These are phyloP conservation scores for Avicennia marina DNA, from an alignment of 257 asterid genomes.

Conservation along the genomic window DNA sequence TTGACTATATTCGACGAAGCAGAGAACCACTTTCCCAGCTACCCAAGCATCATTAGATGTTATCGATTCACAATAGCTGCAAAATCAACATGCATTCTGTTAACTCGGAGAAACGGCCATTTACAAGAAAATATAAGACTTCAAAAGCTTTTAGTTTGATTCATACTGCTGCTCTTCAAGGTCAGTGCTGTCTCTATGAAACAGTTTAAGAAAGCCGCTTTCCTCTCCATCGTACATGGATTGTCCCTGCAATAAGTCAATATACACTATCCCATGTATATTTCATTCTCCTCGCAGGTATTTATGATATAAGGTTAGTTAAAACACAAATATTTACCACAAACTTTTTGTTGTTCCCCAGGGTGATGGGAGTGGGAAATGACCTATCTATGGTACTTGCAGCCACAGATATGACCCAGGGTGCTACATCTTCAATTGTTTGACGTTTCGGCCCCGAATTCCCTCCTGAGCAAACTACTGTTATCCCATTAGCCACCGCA, in stretches of 20 bases:
- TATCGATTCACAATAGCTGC: constrained; percentile 27
- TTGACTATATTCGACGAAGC: constrained; percentile 11
- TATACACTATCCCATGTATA: too few relatives aligned
- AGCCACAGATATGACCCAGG: constrained; percentile 40
- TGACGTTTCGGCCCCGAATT: constrained; percentile 29
- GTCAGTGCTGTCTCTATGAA: not conserved
- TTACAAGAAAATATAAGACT: too few relatives aligned
- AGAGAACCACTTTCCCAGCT: constrained; percentile 32
- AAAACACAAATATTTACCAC: too few relatives aligned
- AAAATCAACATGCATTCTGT: not conserved
- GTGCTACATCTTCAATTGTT: constrained; percentile 25
- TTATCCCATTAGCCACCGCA: constrained; percentile 30
- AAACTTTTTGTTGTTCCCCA: too few relatives aligned
- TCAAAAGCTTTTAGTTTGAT: too few relatives aligned
- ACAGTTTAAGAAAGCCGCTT: constrained; percentile 18
- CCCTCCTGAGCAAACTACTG: constrained; percentile 33
- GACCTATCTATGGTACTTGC: constrained; percentile 32
- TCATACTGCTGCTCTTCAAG: not conserved
- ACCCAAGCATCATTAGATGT: constrained; percentile 26
- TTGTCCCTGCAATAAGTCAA: constrained; percentile 32
- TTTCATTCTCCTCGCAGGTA: too few relatives aligned
- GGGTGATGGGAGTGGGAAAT: too few relatives aligned
- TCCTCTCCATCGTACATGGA: constrained; percentile 25
- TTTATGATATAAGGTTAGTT: too few relatives aligned
- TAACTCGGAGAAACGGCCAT: not conserved